Conservation (phyloP, 2,329 filamentous ascomycete species). For the Colletotrichum cuscutae region DNA sequence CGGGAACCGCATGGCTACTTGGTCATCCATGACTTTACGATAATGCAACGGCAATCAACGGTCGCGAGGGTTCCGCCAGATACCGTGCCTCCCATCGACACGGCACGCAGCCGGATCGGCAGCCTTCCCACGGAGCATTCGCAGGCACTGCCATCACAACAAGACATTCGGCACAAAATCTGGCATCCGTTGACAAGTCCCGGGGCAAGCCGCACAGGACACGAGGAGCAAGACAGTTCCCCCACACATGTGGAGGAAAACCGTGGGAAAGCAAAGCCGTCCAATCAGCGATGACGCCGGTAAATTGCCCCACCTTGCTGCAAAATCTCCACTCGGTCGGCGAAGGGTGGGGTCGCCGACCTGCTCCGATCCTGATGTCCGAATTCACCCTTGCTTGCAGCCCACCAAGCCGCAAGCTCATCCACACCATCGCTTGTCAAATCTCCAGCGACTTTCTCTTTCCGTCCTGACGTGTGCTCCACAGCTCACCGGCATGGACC, state of each 20-base stretch:
- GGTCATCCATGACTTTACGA: not conserved
- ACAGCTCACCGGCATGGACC: not conserved
- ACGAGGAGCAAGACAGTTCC: not conserved
- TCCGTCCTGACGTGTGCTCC: not conserved
- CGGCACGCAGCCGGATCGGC: not conserved
- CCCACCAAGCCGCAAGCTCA: not conserved
- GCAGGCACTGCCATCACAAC: not conserved
- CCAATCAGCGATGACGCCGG: constrained; percentile 12
- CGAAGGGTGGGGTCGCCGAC: constrained; percentile 25
- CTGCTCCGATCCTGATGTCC: constrained; percentile 29
- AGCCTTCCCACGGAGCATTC: not conserved
- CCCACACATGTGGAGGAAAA: constrained; percentile 17
- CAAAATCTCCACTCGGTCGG: not conserved
- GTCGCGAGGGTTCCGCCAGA: not conserved
- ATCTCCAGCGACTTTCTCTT: constrained; percentile 1
- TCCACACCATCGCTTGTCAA: not conserved
- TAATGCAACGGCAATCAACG: not conserved
- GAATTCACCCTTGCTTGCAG: constrained; percentile 29
- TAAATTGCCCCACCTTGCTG: not conserved
- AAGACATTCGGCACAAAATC: constrained; percentile 18
- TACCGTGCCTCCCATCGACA: not conserved
- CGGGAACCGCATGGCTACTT: not conserved
- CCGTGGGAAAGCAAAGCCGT: not conserved
- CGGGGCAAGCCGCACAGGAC: constrained; percentile 5
- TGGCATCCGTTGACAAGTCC: constrained; percentile 17